Percentiles rank a stretch among this genome's conserved stretches.
Conservation (phyloP, 192 early-diverging fungal genomes). For the Podila clonocystis region DNA sequence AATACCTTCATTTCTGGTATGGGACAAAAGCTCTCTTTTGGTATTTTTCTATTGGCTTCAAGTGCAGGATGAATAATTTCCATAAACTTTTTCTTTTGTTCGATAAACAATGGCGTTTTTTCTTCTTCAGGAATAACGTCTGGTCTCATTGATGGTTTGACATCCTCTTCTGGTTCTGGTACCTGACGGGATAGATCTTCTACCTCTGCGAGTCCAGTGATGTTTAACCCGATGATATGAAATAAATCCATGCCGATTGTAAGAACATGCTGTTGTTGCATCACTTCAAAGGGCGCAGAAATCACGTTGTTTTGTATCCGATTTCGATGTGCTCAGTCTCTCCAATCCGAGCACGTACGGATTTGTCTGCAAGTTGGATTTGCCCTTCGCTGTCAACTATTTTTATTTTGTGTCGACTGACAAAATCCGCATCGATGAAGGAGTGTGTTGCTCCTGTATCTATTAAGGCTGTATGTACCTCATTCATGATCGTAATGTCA, state of each 20-base stretch:
- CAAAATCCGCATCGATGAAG: background rate
- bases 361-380: background rate
- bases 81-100: background rate
- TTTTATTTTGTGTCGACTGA: background rate
- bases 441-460: conserved; percentile 1
- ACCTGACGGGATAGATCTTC: background rate
- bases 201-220: background rate
- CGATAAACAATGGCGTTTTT: too few relatives aligned
- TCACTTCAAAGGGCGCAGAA: background rate
- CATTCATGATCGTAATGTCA: too few relatives aligned
- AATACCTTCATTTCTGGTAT: conserved; percentile 10
- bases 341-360: background rate
- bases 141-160: background rate
- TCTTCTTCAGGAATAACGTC: too few relatives aligned
- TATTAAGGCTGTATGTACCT: background rate
- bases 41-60: background rate
- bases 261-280: background rate
- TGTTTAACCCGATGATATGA: background rate
- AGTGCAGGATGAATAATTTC: background rate
- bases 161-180: background rate
- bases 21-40: background rate
- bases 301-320: background rate
- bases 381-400: background rate
- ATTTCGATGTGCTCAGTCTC: conserved; percentile 1
- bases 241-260: conserved; percentile 7